A percentile compares a stretch with the other conserved stretches of the same genome.
phyloP scores from a whole-genome alignment of 228 moss, liverwort and hornwort genomes.

The Sphagnum fallax region DNA sequence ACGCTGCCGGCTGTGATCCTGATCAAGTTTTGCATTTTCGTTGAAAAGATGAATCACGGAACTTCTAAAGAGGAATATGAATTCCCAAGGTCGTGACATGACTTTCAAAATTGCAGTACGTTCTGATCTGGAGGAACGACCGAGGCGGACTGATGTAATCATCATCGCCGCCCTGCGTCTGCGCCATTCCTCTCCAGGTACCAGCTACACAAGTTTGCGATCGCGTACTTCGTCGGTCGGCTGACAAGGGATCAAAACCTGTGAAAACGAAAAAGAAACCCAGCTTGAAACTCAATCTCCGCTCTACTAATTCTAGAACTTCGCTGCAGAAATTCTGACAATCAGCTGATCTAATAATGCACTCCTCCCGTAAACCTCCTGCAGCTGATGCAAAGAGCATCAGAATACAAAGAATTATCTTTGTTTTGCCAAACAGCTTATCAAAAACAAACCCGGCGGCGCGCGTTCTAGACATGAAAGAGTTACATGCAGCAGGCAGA shows the following conservation, averaged over 20 bases:
- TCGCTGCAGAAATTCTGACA: neutral
- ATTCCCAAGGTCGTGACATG: too few species aligned
- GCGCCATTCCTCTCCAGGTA: conserved; percentile 59
- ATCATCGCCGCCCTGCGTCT: conserved; percentile 19
- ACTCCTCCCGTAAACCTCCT: neutral
- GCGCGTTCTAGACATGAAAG: neutral
- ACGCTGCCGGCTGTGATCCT: too few species aligned
- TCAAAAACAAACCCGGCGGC: neutral
- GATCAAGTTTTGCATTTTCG: too few species aligned
- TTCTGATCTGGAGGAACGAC: conserved; percentile 43
- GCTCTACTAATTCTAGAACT: neutral
- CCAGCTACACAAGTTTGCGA: neutral
- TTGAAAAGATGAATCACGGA: too few species aligned
- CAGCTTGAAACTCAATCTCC: neutral
- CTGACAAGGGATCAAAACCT: neutral
- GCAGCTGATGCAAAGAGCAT: neutral
- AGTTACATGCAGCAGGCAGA: neutral
- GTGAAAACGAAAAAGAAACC: neutral
- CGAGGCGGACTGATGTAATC: conserved; percentile 8
- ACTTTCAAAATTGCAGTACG: too few species aligned
- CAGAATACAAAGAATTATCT: neutral
- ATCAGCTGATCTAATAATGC: neutral
- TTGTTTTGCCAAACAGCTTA: neutral
- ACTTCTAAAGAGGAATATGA: too few species aligned
- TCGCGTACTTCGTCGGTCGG: neutral